These are phyloP conservation scores for Sphaerosporella brunnea DNA, from an alignment of 495 filamentous ascomycete species.

Conservation along the genomic window DNA sequence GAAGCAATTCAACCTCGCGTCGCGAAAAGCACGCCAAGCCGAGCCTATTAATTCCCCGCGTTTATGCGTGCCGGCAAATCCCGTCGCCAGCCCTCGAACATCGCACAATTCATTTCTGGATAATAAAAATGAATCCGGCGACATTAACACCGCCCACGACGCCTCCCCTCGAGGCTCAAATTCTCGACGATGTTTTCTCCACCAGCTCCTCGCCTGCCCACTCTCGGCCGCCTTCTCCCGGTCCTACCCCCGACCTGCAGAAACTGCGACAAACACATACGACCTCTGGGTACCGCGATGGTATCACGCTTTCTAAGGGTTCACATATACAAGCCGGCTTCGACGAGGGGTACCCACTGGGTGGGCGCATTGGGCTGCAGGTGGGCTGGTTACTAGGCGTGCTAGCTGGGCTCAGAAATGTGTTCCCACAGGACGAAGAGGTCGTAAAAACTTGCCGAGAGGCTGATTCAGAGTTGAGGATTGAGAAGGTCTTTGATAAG, in stretches of 20 bases:
- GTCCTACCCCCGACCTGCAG: conserved; percentile 8
- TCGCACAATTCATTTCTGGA: too few species aligned
- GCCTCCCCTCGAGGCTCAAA: not conserved
- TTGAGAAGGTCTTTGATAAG: conserved; percentile 44
- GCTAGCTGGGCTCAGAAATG: conserved; percentile 23
- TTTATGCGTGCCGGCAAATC: too few species aligned
- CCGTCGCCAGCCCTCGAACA: too few species aligned
- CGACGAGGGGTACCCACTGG: conserved; percentile 69
- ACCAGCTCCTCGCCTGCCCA: not conserved
- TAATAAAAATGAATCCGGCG: not conserved
- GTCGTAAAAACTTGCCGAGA: conserved; percentile 15
- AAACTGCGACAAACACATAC: conserved; percentile 35
- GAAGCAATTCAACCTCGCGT: too few species aligned
- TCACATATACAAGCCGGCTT: conserved; percentile 62
- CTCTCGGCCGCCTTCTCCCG: not conserved
- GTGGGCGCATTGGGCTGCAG: conserved; percentile 50
- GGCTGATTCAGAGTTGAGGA: conserved; percentile 43
- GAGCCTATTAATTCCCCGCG: too few species aligned
- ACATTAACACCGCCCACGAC: not conserved
- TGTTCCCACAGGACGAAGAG: conserved; percentile 23
- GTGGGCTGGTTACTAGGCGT: conserved; percentile 27
- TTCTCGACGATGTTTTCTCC: not conserved
- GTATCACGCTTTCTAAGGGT: conserved; percentile 54
- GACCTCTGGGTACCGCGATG: conserved; percentile 81
- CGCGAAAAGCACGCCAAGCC: too few species aligned